Evolutionary conservation across 2,329 filamentous ascomycete genomes (phyloP).

Genomic region (Lasiodiplodia sp.): DNA sequence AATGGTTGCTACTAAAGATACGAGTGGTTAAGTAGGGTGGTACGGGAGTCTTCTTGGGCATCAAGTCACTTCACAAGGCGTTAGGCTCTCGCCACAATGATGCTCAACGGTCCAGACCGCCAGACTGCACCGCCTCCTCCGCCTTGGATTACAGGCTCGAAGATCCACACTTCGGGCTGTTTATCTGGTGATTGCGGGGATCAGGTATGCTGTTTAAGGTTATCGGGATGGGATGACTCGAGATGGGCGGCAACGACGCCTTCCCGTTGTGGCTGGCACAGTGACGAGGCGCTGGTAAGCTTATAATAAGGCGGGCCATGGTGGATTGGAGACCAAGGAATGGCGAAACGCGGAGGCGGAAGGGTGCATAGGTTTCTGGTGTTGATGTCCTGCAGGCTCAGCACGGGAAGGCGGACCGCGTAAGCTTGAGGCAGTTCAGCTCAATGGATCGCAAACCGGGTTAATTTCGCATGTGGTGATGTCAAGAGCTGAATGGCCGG

Average conservation of each 20-base stretch:
- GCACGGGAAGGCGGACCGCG: not conserved
- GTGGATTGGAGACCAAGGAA: not conserved
- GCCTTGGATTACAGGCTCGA: slow-evolving; percentile 6
- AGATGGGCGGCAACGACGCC: slow-evolving; percentile 17
- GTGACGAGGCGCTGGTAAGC: slow-evolving; percentile 4
- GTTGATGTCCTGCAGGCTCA: too few relatives aligned
- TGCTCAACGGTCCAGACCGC: not conserved
- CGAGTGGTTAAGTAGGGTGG: not conserved
- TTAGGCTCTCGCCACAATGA: not conserved
- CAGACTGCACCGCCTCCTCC: slow-evolving; percentile 5
- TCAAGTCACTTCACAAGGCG: not conserved
- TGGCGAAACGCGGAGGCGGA: not conserved
- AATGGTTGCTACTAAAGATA: too few relatives aligned
- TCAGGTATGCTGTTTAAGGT: slow-evolving; percentile 17
- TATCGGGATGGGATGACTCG: slow-evolving; percentile 7
- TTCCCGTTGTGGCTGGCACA: not conserved
- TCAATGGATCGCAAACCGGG: slow-evolving; percentile 22
- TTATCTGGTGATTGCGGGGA: slow-evolving; percentile 12
- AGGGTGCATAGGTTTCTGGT: not conserved
- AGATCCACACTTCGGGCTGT: slow-evolving; percentile 7
- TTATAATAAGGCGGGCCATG: not conserved
- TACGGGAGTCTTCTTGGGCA: not conserved
- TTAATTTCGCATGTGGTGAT: slow-evolving; percentile 19
- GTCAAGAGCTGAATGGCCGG: slow-evolving; percentile 9
- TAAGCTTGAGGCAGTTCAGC: slow-evolving; percentile 1